Conservation (phyloP, 2,329 filamentous ascomycete species). For the Penicillium sp. region DNA sequence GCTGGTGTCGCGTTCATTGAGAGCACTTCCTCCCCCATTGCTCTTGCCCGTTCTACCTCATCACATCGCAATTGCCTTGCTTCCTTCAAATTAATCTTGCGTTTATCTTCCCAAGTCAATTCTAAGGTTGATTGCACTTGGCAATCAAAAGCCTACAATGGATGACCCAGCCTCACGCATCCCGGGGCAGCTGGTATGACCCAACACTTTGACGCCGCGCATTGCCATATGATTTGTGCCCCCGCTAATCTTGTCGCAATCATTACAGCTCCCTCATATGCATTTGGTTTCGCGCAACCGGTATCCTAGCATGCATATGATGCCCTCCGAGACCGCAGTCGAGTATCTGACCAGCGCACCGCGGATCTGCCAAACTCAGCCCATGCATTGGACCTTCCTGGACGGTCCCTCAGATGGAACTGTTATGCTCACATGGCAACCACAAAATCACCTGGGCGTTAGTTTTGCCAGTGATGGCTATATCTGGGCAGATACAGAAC, state of each 20-base stretch:
- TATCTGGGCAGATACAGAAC: constrained; percentile 82
- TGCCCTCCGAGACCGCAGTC: constrained; percentile 74
- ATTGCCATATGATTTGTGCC: background rate
- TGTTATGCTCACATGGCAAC: constrained; percentile 85
- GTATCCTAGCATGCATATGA: constrained; percentile 70
- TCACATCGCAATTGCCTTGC: constrained; percentile 16
- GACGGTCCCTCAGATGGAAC: constrained; percentile 78
- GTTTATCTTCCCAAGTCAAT: background rate
- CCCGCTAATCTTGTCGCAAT: constrained; percentile 14
- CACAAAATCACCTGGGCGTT: constrained; percentile 65
- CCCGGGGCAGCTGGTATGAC: constrained; percentile 46
- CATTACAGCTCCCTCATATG: constrained; percentile 72
- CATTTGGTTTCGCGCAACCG: constrained; percentile 83
- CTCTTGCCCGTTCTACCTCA: background rate
- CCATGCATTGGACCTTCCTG: constrained; percentile 93
- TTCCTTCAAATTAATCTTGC: background rate
- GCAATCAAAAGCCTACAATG: constrained; percentile 37
- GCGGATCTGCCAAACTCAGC: constrained; percentile 75
- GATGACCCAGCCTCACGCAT: constrained; percentile 49
- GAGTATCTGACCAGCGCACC: constrained; percentile 82
- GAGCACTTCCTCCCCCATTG: constrained; percentile 1
- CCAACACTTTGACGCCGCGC: constrained; percentile 2
- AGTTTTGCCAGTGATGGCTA: constrained; percentile 90
- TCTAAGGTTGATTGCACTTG: background rate
- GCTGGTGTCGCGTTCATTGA: constrained; percentile 24